These are phyloP conservation scores for Elaeis guineensis DNA, from an alignment of 176 grass and related monocot species.

Conservation along the genomic window DNA sequence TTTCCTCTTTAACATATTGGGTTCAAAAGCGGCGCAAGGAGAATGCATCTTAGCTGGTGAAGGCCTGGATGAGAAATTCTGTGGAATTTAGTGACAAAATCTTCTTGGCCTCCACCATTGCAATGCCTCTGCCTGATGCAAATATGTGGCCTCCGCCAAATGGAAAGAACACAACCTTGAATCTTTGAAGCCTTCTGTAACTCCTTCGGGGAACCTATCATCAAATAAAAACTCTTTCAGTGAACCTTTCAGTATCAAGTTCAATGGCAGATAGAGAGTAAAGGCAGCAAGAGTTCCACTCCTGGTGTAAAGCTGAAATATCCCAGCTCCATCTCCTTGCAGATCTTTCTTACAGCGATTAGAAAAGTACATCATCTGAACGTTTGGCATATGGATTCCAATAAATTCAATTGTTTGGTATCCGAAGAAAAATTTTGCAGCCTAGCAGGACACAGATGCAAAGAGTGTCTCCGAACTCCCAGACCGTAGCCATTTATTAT, in stretches of 20 bases:
- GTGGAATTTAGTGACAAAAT: neutral
- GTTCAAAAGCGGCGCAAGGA: neutral
- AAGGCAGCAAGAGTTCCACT: constrained; percentile 11
- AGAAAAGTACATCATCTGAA: too few species aligned
- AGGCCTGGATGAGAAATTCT: neutral
- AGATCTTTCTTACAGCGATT: constrained; percentile 2
- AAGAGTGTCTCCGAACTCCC: too few species aligned
- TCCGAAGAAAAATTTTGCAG: too few species aligned
- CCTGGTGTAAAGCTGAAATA: constrained; percentile 29
- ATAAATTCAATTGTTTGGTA: too few species aligned
- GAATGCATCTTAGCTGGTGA: neutral
- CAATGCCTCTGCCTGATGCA: constrained; percentile 56
- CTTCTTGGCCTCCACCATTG: neutral
- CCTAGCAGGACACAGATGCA: too few species aligned
- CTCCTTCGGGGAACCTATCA: constrained; percentile 30
- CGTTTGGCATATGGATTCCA: too few species aligned
- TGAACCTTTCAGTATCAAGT: constrained; percentile 42
- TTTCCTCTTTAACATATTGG: too few species aligned
- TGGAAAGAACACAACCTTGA: constrained; percentile 26
- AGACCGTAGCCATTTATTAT: too few species aligned
- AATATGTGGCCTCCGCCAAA: constrained; percentile 38
- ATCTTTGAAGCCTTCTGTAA: constrained; percentile 31
- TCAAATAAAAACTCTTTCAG: neutral
- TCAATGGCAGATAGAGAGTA: constrained; percentile 25
- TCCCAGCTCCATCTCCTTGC: constrained; percentile 25